These are phyloP conservation scores for Thelonectria discophora DNA, from an alignment of 2,329 filamentous ascomycete genomes.

Conservation along the genomic window DNA sequence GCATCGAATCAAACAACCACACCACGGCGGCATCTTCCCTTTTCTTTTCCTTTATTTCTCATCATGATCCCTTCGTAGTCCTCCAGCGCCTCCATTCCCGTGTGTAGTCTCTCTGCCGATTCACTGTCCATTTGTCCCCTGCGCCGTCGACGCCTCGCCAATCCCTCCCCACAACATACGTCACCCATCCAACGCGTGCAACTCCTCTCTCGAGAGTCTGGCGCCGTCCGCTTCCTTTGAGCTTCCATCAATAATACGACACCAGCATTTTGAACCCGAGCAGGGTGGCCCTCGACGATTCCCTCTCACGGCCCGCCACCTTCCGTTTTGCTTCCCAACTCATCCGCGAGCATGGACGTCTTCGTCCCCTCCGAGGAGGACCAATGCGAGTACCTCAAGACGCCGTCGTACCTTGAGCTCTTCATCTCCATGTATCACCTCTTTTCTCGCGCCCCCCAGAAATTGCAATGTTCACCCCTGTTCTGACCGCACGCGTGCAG, in stretches of 20 bases:
- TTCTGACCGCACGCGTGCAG: conserved; percentile 45
- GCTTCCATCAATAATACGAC: conserved; percentile 4
- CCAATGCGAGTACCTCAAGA: conserved; percentile 60
- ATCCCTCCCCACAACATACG: conserved; percentile 37
- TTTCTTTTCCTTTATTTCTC: not conserved
- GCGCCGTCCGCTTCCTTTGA: conserved; percentile 21
- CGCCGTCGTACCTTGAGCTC: conserved; percentile 64
- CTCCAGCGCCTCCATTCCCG: conserved; percentile 3
- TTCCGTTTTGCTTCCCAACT: conserved; percentile 6
- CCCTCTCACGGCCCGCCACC: conserved; percentile 9
- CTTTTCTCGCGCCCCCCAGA: not conserved
- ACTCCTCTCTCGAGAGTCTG: conserved; percentile 18
- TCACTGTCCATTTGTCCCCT: conserved; percentile 14
- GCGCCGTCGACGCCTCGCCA: conserved; percentile 38
- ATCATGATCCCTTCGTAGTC: conserved; percentile 21
- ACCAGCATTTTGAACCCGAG: conserved; percentile 5
- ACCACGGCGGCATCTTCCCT: conserved; percentile 5
- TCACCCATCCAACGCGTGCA: conserved; percentile 38
- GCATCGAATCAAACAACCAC: conserved; percentile 12
- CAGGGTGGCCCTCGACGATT: conserved; percentile 23
- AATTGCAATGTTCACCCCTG: conserved; percentile 13
- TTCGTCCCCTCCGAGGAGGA: conserved; percentile 36
- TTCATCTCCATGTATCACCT: conserved; percentile 62
- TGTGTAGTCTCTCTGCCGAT: not conserved
- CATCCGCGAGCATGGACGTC: conserved; percentile 38